These are phyloP conservation scores for Brachypodium distachyon DNA, from an alignment of 202 grass and related monocot genomes.

Conservation along the genomic window DNA sequence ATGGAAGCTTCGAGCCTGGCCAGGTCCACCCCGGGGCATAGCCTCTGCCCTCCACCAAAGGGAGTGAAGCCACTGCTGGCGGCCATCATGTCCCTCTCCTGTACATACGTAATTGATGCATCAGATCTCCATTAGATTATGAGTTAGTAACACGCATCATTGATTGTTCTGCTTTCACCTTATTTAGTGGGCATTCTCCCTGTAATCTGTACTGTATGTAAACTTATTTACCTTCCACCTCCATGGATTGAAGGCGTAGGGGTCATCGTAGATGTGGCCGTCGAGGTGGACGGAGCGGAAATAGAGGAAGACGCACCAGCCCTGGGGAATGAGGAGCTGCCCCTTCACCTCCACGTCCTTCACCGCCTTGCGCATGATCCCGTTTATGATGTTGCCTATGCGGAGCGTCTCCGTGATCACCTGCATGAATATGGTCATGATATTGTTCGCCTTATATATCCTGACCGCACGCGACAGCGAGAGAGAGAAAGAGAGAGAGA, in stretches of 20 bases:
- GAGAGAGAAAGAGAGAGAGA: no score
- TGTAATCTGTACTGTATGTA: not conserved
- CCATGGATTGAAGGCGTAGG: not conserved
- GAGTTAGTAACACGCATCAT: not conserved
- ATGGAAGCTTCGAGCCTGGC: conserved; percentile 97
- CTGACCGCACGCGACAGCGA: no score
- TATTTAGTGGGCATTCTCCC: not conserved
- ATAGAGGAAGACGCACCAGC: conserved; percentile 87
- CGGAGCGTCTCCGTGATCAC: conserved; percentile 80
- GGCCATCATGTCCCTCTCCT: conserved; percentile 33
- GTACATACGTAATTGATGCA: not conserved
- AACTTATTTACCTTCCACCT: not conserved
- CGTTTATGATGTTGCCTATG: conserved; percentile 87
- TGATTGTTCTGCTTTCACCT: not conserved
- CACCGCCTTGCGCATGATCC: conserved; percentile 94
- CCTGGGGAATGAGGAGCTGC: conserved; percentile 88
- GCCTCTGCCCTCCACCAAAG: conserved; percentile 94
- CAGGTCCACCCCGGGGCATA: conserved; percentile 94
- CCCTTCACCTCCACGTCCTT: conserved; percentile 81
- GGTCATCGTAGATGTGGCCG: conserved; percentile 59
- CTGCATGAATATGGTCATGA: no score
- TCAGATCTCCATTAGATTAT: not conserved
- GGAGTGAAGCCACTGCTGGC: conserved; percentile 79
- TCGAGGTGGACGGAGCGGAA: conserved; percentile 94
- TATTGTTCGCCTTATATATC: no score